Base-by-base conservation (phyloP, 148 eudicot genomes). In the Chenopodium berlandieri region DNA sequence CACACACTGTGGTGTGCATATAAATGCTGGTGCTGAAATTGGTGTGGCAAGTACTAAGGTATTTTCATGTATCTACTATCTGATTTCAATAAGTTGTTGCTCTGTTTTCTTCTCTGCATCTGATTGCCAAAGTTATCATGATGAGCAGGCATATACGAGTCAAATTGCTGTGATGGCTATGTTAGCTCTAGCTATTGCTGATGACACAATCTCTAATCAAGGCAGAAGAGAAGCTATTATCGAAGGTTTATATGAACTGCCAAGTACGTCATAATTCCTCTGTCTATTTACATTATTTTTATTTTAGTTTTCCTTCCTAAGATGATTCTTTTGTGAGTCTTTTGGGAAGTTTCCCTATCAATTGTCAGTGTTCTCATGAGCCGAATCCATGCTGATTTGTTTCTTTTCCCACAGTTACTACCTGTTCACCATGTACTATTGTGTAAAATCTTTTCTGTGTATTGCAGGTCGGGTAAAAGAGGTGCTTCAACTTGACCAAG, bases 21-120 rank as follows among this genome's bases (percentile, higher is more conserved):
- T 97, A 47, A 94, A 94, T 87, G 99, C 99, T 83, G 99, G 99
- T 79, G 91, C 94, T 83, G 99, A 97, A 89, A 97, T 97, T 54
- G 98, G 99, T 31, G 99, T 97, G 75, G 99, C 99, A 10, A 97
- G 99, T 88, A 97, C 99, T 58, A 94, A 97, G 99, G 98, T 97
- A 85, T 40, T 22, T 31, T 17, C 9, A 20, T 32, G 23, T 25
- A 27, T 25, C 69, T 71, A 16, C 22, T 22, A 25, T 76, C 44
- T 48, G 32, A 47, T 47, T 79, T 70, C 73, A 30, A 1, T 0
- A 48, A 44, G 30, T n/a, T 58, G 30, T 47, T 5, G 34, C 19
- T 56, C 27, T 66, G 68, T 71, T 17, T 78, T 75, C 8, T 81
- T 63, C 78, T 80, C 48, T 32, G 73, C 12, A 48, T 71, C 58